Conservation (phyloP, 1,139 yeast species). For the Debaryomyces nepalensis region DNA sequence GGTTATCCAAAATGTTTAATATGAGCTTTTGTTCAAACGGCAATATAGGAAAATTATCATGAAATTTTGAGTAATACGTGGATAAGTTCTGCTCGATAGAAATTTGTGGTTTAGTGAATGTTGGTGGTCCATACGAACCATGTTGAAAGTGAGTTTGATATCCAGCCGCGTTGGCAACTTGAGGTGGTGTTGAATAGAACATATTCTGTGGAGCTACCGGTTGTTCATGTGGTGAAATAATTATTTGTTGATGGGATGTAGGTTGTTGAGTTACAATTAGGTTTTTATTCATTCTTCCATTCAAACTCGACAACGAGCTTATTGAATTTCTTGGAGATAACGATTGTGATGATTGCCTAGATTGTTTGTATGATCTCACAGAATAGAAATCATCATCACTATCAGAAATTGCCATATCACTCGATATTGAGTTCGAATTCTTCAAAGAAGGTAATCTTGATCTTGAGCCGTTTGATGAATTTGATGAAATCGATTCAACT, state of each 20-base stretch:
- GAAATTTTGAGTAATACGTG: constrained; percentile 57
- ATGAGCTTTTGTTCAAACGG: constrained; percentile 49
- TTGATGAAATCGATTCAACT: constrained; percentile 38
- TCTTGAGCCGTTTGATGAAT: constrained; percentile 38
- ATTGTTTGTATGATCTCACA: constrained; percentile 26
- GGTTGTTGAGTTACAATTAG: constrained; percentile 18
- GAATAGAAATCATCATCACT: constrained; percentile 49
- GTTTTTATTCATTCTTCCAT: constrained; percentile 44
- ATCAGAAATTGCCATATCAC: constrained; percentile 35
- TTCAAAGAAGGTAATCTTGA: constrained; percentile 35
- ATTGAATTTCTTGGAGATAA: constrained; percentile 54
- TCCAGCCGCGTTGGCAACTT: not conserved
- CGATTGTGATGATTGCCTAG: constrained; percentile 30
- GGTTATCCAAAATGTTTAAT: constrained; percentile 20
- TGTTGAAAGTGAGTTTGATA: not conserved
- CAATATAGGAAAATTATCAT: constrained; percentile 59
- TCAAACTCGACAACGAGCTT: constrained; percentile 49
- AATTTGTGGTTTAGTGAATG: constrained; percentile 17
- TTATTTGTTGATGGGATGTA: constrained; percentile 12
- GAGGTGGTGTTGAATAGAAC: constrained; percentile 11
- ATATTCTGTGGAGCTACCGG: constrained; percentile 10
- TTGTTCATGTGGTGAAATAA: constrained; percentile 12
- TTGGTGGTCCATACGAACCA: not conserved
- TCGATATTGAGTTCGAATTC: constrained; percentile 28
- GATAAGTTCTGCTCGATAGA: constrained; percentile 30